A percentile compares a stretch with the other conserved stretches of the same genome.
Conservation (phyloP, 192 early-diverging fungal genomes). For the Tieghemiomyces parasiticus region DNA sequence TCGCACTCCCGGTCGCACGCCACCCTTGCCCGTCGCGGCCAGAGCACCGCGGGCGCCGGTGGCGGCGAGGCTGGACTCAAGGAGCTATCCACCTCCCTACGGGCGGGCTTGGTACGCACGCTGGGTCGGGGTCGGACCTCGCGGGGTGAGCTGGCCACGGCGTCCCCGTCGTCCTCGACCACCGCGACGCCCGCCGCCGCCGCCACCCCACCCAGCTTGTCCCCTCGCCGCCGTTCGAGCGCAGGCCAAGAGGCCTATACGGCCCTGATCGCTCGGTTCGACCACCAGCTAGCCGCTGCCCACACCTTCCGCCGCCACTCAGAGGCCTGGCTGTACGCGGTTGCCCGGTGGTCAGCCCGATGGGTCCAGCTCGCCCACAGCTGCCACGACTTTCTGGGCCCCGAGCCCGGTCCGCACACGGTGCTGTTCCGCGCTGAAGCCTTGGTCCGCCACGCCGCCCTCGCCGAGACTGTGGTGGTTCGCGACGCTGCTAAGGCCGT, state of each 20-base stretch:
- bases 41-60: background rate
- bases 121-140: background rate
- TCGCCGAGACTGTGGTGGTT: background rate
- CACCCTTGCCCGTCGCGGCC: background rate
- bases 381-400: background rate
- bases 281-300: background rate
- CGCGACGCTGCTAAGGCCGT: background rate
- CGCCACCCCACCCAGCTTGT: no score
- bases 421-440: no score
- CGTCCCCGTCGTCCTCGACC: no score
- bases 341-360: background rate
- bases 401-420: background rate
- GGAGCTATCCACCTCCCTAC: background rate
- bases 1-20: slow-evolving; percentile 6
- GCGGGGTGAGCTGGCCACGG: no score
- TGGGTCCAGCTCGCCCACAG: background rate
- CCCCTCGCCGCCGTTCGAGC: no score
- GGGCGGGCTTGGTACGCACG: background rate
- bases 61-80: no score
- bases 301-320: background rate
- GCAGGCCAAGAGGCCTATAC: no score
- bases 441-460: no score
- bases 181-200: no score
- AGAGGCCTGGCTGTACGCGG: background rate
- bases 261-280: background rate